Evolutionary conservation across 805 yeast genomes (phyloP), one percentile per base, ranked within the genome.

Genomic region (Blastobotrys robertii): DNA sequence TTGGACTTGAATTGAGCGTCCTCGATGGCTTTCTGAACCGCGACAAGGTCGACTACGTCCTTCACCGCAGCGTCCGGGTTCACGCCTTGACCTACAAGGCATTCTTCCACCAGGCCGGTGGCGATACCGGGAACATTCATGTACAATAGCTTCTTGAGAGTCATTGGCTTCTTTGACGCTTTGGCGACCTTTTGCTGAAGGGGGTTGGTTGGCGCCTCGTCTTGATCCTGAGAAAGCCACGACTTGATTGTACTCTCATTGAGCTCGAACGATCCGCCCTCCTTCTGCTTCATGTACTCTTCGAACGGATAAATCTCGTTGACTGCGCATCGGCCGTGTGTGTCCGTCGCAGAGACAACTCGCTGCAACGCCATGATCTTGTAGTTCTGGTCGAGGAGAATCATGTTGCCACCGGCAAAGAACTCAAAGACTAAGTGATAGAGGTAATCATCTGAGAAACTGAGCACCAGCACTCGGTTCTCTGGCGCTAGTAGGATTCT

Each of bases 351-450:
- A 30, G 76, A 76, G 8, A 86, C 96, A 15, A 81, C 65, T 62
- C 97, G 76, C 57, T 83, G 88, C 25, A 87, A 64, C 0, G 90
- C 69, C 54, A 87, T 52, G 40, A 88, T 86, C 52, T 74, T 78
- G 46, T 69, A 61, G 14, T 79, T 72, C 25, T 76, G 71, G 59
- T 90, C 94, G 48, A 90, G 67, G 14, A 90, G 67, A 13, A 90
- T 66, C 43, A 90, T 75, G 57, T 90, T 90, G 22, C 98, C 98
- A 2, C 96, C 96, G 57, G 96, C 84, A 66, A 88, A 90, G 55
- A 90, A 90, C 61, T 90, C 98, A 42, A 90, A 62, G 0, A 85
- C 95, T 50, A 90, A 65, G 52, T 83, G 81, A 50, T 57, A 63
- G 55, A 65, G 78, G 41, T 75, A 54, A 2, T 95, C 95, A 54